Evolutionary conservation across 2,329 filamentous ascomycete species (phyloP), one percentile per base, ranked within the genome.

Genomic region (Phyllosticta citriasiana): DNA sequence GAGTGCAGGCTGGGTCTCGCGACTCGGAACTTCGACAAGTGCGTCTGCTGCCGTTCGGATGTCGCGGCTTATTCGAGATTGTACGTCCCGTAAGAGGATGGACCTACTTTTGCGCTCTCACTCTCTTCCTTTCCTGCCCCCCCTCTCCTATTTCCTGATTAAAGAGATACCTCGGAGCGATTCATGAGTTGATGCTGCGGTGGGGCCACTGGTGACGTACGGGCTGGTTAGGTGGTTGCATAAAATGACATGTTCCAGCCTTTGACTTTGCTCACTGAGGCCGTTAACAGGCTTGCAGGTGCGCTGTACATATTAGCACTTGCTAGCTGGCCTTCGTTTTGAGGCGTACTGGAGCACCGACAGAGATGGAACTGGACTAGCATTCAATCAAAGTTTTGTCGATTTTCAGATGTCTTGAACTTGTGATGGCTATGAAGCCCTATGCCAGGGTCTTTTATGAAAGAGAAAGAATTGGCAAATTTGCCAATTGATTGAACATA

Each of bases 1-100:
- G 94, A 97, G 66, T 97, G 94, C 71, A 82, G 94, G 33, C 89
- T 97, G 40, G 93, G 90, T 53, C 80, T 97, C 64, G 94, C 94
- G 3, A 92, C 96, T 85, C 95, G 97, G 72, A 97, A 97, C 72
- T 97, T 96, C 72, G 90, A 92, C 65, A 95, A 90, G 71, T 99
- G 94, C 71, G 92, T 97, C 50, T 97, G 93, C 69, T 97, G 94
- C 73, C 83, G 94, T 57, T 84, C 90, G 61, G 88, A 94, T 67
- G 91, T 97, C 30, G 84, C 85, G 60, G 94, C 92, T 60, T 97
- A 96, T 74, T 92, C 90, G 66, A 84, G 91, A 67, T 85, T 99
- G 63, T 99, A 89, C 79, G 91, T 97, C 51, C 94, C 94, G 57
- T 88, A 16, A 61, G 19, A 3, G 2, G 55, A 5, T 2, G 8